A percentile compares a stretch with the other conserved stretches of the same genome.
Conservation (phyloP, 73 alveolate species). For the Paramecium primaurelia region DNA sequence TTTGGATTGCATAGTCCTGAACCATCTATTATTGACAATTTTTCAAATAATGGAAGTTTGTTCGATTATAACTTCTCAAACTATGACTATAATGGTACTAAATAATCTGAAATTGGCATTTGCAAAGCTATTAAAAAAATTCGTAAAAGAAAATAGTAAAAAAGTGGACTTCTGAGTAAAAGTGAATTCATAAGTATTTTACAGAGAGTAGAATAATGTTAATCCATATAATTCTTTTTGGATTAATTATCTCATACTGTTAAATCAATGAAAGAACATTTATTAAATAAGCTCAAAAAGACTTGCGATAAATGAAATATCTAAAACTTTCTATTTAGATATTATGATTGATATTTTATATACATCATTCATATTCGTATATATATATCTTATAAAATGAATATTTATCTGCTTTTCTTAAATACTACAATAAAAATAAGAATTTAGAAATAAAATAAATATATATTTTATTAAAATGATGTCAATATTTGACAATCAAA, state of each 20-base stretch:
- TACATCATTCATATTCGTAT: not conserved
- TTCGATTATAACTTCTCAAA: not conserved
- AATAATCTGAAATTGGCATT: not conserved
- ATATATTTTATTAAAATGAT: not conserved
- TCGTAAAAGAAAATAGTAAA: not conserved
- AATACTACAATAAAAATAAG: not conserved
- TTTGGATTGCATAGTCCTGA: not conserved
- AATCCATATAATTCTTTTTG: not conserved
- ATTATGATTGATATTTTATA: not conserved
- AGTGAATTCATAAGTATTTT: not conserved
- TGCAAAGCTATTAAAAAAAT: not conserved
- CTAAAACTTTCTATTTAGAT: not conserved
- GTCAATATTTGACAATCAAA: not conserved
- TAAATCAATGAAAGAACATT: not conserved
- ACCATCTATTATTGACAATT: not conserved
- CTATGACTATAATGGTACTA: not conserved
- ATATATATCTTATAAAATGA: not conserved
- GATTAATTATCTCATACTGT: not conserved
- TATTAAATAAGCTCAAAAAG: not conserved
- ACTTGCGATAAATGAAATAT: not conserved
- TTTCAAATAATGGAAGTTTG: not conserved
- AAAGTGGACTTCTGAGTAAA: not conserved
- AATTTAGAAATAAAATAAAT: not conserved
- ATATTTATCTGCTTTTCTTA: not conserved
- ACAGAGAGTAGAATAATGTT: not conserved